These are phyloP conservation scores for Amoebophrya sp. DNA, from an alignment of 169 alveolate genomes.

Conservation along the genomic window DNA sequence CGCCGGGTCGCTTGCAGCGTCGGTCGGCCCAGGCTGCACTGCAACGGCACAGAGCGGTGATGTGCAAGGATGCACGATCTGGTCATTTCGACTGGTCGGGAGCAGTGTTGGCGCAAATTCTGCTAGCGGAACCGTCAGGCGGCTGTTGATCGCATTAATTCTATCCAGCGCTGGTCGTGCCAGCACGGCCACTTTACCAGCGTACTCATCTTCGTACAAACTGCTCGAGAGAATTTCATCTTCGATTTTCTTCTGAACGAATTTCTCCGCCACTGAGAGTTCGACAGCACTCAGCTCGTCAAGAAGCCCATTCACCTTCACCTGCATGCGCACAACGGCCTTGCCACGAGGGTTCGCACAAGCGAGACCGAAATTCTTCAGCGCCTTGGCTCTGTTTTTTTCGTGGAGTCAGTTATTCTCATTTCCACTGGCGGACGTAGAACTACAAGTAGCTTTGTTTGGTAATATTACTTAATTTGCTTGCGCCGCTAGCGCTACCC, in stretches of 20 bases:
- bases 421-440: no score
- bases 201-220: neutral
- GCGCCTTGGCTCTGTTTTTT: slow-evolving; percentile 16
- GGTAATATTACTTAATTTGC: no score
- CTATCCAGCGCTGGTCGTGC: neutral
- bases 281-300: neutral
- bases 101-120: neutral
- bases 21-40: neutral
- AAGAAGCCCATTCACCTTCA: neutral
- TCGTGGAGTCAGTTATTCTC: no score
- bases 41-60: neutral
- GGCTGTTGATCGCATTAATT: neutral
- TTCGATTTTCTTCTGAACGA: neutral
- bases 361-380: neutral
- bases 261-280: neutral
- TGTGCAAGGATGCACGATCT: neutral
- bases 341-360: neutral
- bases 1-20: neutral
- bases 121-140: neutral
- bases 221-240: neutral
- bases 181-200: neutral
- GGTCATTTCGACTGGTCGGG: neutral
- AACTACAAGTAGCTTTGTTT: no score
- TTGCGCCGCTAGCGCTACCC: no score
- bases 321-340: neutral